phyloP scores from a whole-genome alignment of 2,329 filamentous ascomycete species.

The Seiridium unicorne region DNA sequence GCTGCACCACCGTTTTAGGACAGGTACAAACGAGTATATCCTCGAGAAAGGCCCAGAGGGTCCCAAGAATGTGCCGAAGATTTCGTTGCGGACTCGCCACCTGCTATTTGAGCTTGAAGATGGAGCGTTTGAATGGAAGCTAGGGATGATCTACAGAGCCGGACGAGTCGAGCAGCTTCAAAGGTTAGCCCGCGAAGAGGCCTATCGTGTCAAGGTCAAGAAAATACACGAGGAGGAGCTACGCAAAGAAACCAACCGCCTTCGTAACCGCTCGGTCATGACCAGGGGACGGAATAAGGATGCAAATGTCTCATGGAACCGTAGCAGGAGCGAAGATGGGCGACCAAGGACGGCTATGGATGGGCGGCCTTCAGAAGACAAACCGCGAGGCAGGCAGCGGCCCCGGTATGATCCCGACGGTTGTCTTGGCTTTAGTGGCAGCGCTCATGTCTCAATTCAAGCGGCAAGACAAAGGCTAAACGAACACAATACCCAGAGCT shows the following conservation, averaged over 20 bases:
- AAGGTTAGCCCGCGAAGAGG: constrained; percentile 83
- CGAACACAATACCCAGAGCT: constrained; percentile 81
- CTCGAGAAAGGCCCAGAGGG: constrained; percentile 81
- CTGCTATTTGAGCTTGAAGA: constrained; percentile 93
- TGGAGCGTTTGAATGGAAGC: constrained; percentile 95
- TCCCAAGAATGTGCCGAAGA: constrained; percentile 81
- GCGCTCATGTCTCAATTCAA: constrained; percentile 68
- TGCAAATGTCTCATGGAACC: constrained; percentile 33
- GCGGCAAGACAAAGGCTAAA: constrained; percentile 76
- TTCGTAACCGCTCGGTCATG: constrained; percentile 54
- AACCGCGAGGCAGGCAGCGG: constrained; percentile 36
- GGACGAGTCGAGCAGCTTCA: constrained; percentile 89
- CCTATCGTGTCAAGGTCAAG: constrained; percentile 83
- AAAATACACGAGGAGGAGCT: constrained; percentile 73
- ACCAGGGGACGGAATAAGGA: constrained; percentile 32
- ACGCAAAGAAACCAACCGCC: constrained; percentile 49
- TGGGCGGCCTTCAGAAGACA: constrained; percentile 29
- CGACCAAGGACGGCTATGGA: constrained; percentile 25
- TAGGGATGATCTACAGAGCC: constrained; percentile 89
- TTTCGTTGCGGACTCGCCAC: constrained; percentile 78
- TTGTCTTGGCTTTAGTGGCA: constrained; percentile 66
- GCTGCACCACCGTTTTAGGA: constrained; percentile 89
- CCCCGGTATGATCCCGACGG: constrained; percentile 80
- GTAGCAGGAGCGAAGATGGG: constrained; percentile 58
- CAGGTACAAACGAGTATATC: constrained; percentile 84